Evolutionary conservation across 2,329 filamentous ascomycete genomes (phyloP), one percentile per base, ranked within the genome.

Genomic region (Gliomastix tumulicola): DNA sequence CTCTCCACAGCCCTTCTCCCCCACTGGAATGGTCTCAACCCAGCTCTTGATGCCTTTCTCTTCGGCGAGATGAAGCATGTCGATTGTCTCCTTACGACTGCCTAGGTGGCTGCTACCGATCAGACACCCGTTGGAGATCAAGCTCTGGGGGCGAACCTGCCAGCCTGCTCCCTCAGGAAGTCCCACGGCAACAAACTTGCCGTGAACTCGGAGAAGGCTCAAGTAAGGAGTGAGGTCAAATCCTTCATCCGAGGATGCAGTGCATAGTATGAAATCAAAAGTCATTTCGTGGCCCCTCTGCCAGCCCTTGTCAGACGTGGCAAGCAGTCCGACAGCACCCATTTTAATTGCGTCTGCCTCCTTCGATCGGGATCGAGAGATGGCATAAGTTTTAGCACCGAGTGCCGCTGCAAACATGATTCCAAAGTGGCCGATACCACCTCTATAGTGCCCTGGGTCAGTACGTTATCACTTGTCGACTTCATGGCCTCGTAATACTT

Each of bases 401-500:
- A 79, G 59, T 2, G 79, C 80, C 50, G 76, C 79, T 36, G 79
- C 73, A 49, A 81, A 84, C 48, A 84, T 62, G 21, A 85, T 55
- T 7, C 69, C 81, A 46, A 82, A 81, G 57, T 85, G 81, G 2
- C 81, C 81, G 40, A 84, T 69, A 5, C 80, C 80, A n/a, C 80
- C 79, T 45, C 85, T 28, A n/a, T 6, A 9, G 9, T n/a, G n/a
- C n/a, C n/a, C n/a, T n/a, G n/a, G n/a, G n/a, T n/a, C n/a, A n/a
- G n/a, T n/a, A n/a, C n/a, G n/a, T n/a, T n/a, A n/a, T n/a, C n/a
- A n/a, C n/a, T n/a, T n/a, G n/a, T n/a, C n/a, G n/a, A n/a, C n/a
- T n/a, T n/a, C n/a, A n/a, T n/a, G 25, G 16, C 13, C 7, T n/a
- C 13, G 25, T 12, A 28, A n/a, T 9, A 28, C 25, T n/a, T 2